A percentile compares a stretch with the other conserved stretches of the same genome.
phyloP scores from a whole-genome alignment of 768 basidiomycete genomes.

The Lactarius sanguifluus region DNA sequence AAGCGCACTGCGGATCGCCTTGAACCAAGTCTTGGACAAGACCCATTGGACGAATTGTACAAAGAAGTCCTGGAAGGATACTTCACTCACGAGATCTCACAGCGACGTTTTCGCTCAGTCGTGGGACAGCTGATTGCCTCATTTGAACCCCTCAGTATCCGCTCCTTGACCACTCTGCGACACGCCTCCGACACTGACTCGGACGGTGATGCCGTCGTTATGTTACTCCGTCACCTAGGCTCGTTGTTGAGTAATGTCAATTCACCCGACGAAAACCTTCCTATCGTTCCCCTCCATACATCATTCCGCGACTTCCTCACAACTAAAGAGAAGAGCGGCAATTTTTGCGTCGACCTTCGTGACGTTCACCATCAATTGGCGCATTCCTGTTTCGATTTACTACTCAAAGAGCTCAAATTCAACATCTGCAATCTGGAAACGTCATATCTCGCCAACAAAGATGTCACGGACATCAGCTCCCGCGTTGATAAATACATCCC shows the following conservation, averaged over 20 bases:
- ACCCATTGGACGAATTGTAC: no score
- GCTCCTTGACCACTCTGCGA: not conserved
- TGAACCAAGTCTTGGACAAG: not conserved
- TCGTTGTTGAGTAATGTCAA: conserved; percentile 7
- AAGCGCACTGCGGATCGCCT: not conserved
- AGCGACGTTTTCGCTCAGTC: not conserved
- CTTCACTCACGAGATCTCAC: not conserved
- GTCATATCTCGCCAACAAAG: not conserved
- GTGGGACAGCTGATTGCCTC: not conserved
- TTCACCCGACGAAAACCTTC: not conserved
- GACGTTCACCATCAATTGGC: not conserved
- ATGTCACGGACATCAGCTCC: not conserved
- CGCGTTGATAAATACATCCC: not conserved
- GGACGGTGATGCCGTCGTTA: not conserved
- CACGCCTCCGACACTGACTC: not conserved
- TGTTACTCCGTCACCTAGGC: not conserved
- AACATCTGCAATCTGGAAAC: conserved; percentile 10
- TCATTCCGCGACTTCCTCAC: conserved; percentile 7
- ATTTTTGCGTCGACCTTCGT: not conserved
- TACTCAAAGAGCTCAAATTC: not conserved
- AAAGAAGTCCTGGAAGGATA: no score
- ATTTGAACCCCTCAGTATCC: not conserved
- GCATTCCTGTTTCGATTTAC: not conserved
- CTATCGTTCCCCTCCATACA: not conserved
- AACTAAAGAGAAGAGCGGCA: not conserved